Base-by-base conservation (phyloP, 768 basidiomycete species). In the Mycena amicta region DNA sequence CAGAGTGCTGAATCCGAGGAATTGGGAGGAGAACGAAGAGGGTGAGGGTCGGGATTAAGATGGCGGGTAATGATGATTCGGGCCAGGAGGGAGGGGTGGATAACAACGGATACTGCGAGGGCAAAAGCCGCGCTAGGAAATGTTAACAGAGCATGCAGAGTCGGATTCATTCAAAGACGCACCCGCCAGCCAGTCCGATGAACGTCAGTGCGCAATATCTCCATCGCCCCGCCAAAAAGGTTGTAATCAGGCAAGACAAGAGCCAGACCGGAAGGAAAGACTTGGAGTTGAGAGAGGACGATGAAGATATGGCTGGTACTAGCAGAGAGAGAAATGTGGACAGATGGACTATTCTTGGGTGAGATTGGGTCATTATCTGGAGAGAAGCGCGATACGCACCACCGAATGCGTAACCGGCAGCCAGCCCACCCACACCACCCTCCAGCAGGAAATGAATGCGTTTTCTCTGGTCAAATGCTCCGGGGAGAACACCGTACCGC, bases 371-470 rank as follows among this genome's bases (percentile, higher is more conserved):
- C n/a, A n/a, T n/a, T n/a, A n/a, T n/a, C n/a, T n/a, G n/a, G n/a
- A n/a, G n/a, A n/a, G n/a, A n/a, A n/a, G n/a, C n/a, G n/a, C n/a
- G n/a, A n/a, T n/a, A 75, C 82, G 31, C 66, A 88, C 88, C 66
- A 55, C 87, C 87, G 62, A 86, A 86, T 2, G 75, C 71, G 70
- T 79, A 88, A 25, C 87, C 88, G 18, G 74, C 69, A 15, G 79
- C 76, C 22, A 87, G 59, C 16, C 88, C 88, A 52, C 88, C 88
- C 20, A 88, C 59, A 3, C 88, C 88, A 45, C 88, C 87, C 67
- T 83, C 83, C 11, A 88, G 69, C 11, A 74, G 66, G 68, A 82
- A 28, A 59, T 68, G 26, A 72, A 66, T 69, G 23, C 68, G 71
- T 23, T 69, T 70, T 56, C 69, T 73, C 63, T 70, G 71, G 41